phyloP scores from a whole-genome alignment of 768 basidiomycete species.

The Phaeotremella fagi region DNA sequence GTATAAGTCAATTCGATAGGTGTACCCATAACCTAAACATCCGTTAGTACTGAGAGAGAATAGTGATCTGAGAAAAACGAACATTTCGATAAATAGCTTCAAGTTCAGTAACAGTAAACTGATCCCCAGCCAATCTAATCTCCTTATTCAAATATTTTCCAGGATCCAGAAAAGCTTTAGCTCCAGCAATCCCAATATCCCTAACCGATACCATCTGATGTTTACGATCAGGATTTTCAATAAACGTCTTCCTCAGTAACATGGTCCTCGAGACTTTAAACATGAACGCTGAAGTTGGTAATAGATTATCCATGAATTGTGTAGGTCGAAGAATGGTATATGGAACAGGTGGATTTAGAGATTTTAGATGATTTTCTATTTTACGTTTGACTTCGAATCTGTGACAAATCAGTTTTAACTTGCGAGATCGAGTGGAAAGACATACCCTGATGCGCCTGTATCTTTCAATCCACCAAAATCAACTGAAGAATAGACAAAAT shows the following conservation, averaged over 20 bases:
- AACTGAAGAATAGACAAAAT: constrained; percentile 22
- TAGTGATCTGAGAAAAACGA: neutral
- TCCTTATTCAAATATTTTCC: constrained; percentile 3
- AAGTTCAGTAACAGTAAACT: constrained; percentile 11
- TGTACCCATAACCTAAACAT: neutral
- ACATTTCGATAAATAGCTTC: constrained; percentile 17
- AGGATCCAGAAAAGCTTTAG: constrained; percentile 14
- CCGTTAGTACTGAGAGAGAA: neutral
- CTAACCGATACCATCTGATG: constrained; percentile 19
- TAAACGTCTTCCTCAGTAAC: constrained; percentile 9
- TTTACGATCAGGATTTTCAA: constrained; percentile 15
- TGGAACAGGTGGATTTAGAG: constrained; percentile 1
- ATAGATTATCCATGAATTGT: constrained; percentile 30
- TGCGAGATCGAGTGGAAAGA: neutral
- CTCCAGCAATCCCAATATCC: constrained; percentile 22
- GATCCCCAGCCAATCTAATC: constrained; percentile 20
- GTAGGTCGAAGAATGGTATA: constrained; percentile 18
- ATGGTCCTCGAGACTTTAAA: constrained; percentile 18
- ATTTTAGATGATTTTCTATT: constrained; percentile 22
- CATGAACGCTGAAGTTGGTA: constrained; percentile 6
- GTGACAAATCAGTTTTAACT: neutral
- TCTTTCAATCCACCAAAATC: constrained; percentile 14
- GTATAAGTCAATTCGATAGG: neutral
- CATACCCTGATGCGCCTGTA: constrained; percentile 12
- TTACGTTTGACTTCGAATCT: constrained; percentile 24